Evolutionary conservation across 1,284 basidiomycete genomes (phyloP).

Genomic region (Ganoderma multipileum): DNA sequence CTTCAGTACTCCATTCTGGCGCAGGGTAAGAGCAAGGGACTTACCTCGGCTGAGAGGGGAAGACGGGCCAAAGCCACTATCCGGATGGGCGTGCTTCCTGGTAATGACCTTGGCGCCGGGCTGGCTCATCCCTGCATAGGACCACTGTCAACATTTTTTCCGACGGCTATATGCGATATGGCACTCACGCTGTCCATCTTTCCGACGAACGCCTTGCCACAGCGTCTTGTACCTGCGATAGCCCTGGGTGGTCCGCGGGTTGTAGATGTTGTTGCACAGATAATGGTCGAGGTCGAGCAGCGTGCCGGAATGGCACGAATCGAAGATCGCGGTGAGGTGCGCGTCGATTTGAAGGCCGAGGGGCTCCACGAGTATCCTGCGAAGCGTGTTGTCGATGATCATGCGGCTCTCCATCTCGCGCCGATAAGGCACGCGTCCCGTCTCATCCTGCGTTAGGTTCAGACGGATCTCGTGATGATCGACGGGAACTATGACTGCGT

Average conservation of each 20-base stretch:
- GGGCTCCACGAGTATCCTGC: constrained; percentile 44
- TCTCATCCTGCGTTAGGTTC: constrained; percentile 21
- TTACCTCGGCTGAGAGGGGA: constrained; percentile 9
- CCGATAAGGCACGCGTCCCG: not conserved
- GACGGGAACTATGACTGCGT: constrained; percentile 28
- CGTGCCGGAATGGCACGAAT: constrained; percentile 55
- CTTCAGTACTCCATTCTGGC: too few species aligned
- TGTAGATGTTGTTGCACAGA: constrained; percentile 52
- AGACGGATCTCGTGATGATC: constrained; percentile 24
- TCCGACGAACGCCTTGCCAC: constrained; percentile 20
- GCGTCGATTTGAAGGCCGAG: constrained; percentile 45
- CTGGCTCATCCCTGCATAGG: constrained; percentile 14
- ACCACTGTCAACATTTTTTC: not conserved
- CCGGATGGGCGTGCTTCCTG: constrained; percentile 10
- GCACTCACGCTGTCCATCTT: constrained; percentile 18
- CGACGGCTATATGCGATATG: not conserved
- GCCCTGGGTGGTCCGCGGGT: constrained; percentile 54
- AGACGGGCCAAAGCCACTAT: not conserved
- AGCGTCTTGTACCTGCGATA: constrained; percentile 31
- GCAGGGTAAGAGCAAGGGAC: too few species aligned
- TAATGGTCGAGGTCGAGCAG: constrained; percentile 53
- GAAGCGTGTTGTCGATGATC: constrained; percentile 49
- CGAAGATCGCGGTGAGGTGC: constrained; percentile 53
- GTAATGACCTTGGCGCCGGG: constrained; percentile 15
- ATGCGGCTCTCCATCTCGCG: constrained; percentile 9